Evolutionary conservation across 2,329 filamentous ascomycete genomes (phyloP).

Genomic region (Trichoderma arundinaceum): DNA sequence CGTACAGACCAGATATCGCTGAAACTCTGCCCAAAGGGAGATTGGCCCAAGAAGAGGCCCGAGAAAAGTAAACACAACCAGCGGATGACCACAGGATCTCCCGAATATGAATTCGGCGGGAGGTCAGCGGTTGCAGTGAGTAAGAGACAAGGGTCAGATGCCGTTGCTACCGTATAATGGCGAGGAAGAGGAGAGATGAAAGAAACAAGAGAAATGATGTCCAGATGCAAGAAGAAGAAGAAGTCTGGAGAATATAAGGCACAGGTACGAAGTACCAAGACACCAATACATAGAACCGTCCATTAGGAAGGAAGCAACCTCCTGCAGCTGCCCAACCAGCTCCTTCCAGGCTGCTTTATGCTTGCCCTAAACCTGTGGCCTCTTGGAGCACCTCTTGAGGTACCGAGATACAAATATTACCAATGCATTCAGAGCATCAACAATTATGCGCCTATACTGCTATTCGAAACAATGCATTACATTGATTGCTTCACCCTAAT

Average conservation of each 20-base stretch:
- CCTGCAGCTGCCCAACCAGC: conserved; percentile 24
- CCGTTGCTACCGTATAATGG: not conserved
- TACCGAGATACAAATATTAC: too few relatives aligned
- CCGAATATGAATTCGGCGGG: not conserved
- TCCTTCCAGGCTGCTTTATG: not conserved
- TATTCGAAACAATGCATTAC: not conserved
- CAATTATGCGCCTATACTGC: too few relatives aligned
- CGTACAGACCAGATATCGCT: not conserved
- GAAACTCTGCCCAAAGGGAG: not conserved
- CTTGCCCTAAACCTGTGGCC: too few relatives aligned
- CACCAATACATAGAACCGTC: not conserved
- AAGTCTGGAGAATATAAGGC: not conserved
- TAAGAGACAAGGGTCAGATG: not conserved
- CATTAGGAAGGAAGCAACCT: not conserved
- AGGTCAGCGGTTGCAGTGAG: not conserved
- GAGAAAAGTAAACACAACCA: not conserved
- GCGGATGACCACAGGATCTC: not conserved
- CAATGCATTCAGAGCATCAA: too few relatives aligned
- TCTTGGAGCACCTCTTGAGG: not conserved
- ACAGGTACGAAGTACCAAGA: not conserved
- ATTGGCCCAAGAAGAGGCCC: not conserved
- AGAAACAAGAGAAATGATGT: not conserved
- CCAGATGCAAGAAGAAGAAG: not conserved
- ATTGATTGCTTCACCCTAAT: not conserved
- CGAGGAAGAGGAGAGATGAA: conserved; percentile 1